A percentile compares a stretch with the other conserved stretches of the same genome.
These are phyloP conservation scores for Monilinia fructigena DNA, from an alignment of 2,329 filamentous ascomycete species.

Conservation along the genomic window DNA sequence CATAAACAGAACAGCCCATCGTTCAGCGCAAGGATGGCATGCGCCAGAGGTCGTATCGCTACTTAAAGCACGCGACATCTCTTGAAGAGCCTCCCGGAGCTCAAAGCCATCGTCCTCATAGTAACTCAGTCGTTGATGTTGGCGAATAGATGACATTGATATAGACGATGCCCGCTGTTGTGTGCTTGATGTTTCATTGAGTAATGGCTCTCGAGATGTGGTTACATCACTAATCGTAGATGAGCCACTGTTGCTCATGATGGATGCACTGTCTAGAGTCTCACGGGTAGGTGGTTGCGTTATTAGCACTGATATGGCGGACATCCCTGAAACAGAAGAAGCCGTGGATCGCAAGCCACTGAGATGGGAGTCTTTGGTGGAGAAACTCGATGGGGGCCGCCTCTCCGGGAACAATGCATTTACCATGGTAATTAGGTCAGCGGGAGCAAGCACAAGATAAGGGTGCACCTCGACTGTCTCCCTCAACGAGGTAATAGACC, in stretches of 20 bases:
- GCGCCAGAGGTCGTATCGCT: conserved; percentile 62
- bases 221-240: conserved; percentile 70
- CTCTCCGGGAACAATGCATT: conserved; percentile 80
- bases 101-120: conserved; percentile 65
- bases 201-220: conserved; percentile 62
- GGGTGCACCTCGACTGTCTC: conserved; percentile 78
- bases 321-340: conserved; percentile 68
- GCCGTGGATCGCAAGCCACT: conserved; percentile 64
- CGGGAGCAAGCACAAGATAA: conserved; percentile 75
- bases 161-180: conserved; percentile 57
- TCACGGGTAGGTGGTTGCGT: conserved; percentile 56
- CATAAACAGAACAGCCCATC: conserved; percentile 80
- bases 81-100: conserved; percentile 65
- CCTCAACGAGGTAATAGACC: conserved; percentile 68
- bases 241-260: conserved; percentile 70
- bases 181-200: conserved; percentile 54
- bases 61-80: conserved; percentile 67
- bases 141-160: conserved; percentile 45
- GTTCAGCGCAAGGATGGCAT: conserved; percentile 76
- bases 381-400: conserved; percentile 57
- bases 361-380: conserved; percentile 51
- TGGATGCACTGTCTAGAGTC: conserved; percentile 63
- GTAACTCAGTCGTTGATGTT: conserved; percentile 47
- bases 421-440: conserved; percentile 76
- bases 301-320: conserved; percentile 64